phyloP scores from a whole-genome alignment of 1,139 yeast genomes.

The Geotrichum reessii region DNA sequence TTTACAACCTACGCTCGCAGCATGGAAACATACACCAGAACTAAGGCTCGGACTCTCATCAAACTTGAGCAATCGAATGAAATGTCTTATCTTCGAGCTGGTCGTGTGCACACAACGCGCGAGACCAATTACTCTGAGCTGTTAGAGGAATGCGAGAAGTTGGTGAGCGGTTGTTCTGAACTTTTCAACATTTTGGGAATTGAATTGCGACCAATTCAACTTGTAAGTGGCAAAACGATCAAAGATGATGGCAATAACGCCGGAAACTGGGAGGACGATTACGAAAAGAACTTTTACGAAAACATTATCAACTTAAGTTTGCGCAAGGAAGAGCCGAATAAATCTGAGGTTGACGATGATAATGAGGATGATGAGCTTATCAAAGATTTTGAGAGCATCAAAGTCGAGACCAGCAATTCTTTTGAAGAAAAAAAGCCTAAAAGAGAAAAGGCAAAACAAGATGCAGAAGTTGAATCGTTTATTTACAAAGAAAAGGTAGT shows the following conservation, averaged over 20 bases:
- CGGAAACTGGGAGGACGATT: constrained; percentile 21
- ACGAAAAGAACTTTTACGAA: constrained; percentile 17
- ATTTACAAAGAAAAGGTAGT: constrained; percentile 22
- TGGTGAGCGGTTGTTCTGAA: constrained; percentile 13
- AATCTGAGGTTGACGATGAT: constrained; percentile 15
- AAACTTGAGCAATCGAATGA: constrained; percentile 16
- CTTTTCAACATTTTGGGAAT: constrained; percentile 14
- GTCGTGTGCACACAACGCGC: constrained; percentile 9
- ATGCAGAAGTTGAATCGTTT: constrained; percentile 15
- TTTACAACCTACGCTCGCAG: constrained; percentile 47
- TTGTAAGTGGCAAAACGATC: constrained; percentile 13
- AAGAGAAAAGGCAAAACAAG: constrained; percentile 13
- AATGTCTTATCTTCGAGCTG: constrained; percentile 14
- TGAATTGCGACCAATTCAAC: constrained; percentile 10
- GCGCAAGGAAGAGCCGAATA: constrained; percentile 8
- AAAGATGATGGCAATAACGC: constrained; percentile 19
- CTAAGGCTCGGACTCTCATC: constrained; percentile 30
- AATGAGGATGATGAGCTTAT: constrained; percentile 14
- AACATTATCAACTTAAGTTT: constrained; percentile 16
- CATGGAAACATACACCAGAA: constrained; percentile 39
- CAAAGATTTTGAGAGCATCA: constrained; percentile 8
- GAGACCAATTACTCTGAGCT: constrained; percentile 8
- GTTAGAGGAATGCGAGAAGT: constrained; percentile 13
- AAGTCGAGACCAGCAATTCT: background rate
- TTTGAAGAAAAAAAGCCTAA: constrained; percentile 12